A percentile compares a stretch with the other conserved stretches of the same genome.
phyloP scores from a whole-genome alignment of 768 basidiomycete genomes.

The Termitomyces sp. region DNA sequence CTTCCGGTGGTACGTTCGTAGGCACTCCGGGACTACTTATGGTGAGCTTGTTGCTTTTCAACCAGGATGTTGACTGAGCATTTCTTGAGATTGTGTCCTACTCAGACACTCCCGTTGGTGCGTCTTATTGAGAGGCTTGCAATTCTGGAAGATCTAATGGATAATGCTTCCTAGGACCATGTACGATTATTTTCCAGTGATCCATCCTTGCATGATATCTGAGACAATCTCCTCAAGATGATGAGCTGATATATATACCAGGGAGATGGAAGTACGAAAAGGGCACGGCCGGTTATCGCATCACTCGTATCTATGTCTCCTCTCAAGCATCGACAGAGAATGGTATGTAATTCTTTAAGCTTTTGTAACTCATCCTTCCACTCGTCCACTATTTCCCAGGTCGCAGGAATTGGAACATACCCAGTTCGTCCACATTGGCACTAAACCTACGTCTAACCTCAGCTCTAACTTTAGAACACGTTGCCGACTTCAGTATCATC shows the following conservation, averaged over 20 bases:
- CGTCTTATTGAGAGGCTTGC: neutral
- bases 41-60: conserved; percentile 10
- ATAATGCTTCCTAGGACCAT: neutral
- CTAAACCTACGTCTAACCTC: too few relatives aligned
- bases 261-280: conserved; percentile 27
- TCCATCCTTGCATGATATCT: too few relatives aligned
- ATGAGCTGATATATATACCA: conserved; percentile 28
- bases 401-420: conserved; percentile 29
- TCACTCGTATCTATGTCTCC: conserved; percentile 31
- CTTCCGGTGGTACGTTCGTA: conserved; percentile 22
- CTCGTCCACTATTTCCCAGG: conserved; percentile 10
- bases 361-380: neutral
- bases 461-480: conserved; percentile 17
- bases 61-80: neutral
- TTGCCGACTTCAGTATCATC: conserved; percentile 23
- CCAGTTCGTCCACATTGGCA: conserved; percentile 15
- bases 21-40: conserved; percentile 22
- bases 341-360: conserved; percentile 15
- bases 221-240: conserved; percentile 14
- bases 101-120: conserved; percentile 25
- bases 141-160: too few relatives aligned
- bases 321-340: conserved; percentile 22
- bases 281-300: conserved; percentile 18
- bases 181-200: neutral
- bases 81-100: conserved; percentile 22